Conservation (phyloP, 257 asterid species). For the Catharanthus roseus region DNA sequence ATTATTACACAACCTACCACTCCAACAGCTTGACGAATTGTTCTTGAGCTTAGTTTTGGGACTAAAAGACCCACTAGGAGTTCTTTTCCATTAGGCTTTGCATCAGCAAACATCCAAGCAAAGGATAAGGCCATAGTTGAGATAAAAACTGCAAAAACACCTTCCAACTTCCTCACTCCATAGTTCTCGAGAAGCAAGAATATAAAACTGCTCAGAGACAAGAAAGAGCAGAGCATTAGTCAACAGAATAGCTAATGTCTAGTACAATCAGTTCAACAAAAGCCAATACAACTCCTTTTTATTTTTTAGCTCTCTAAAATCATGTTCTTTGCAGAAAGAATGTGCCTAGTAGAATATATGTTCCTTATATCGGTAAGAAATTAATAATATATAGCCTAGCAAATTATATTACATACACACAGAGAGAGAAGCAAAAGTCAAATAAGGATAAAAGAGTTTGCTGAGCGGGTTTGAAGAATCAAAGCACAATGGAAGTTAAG, state of each 20-base stretch:
- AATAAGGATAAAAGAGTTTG: background rate
- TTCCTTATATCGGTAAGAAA: background rate
- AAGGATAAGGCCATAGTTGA: slow-evolving; percentile 86
- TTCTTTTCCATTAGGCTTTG: slow-evolving; percentile 71
- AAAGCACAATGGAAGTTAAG: background rate
- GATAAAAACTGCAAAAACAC: slow-evolving; percentile 89
- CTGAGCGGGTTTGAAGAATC: background rate
- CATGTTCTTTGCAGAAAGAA: background rate
- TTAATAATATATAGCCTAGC: background rate
- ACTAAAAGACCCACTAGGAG: slow-evolving; percentile 79
- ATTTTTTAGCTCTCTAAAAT: background rate
- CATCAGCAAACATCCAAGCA: slow-evolving; percentile 98
- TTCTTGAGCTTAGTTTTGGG: slow-evolving; percentile 87
- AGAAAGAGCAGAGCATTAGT: slow-evolving; percentile 18
- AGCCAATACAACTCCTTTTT: background rate
- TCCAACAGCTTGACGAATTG: slow-evolving; percentile 95
- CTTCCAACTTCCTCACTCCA: slow-evolving; percentile 99
- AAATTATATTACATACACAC: background rate
- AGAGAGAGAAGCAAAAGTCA: background rate
- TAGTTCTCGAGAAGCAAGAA: slow-evolving; percentile 96
- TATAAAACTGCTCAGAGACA: slow-evolving; percentile 58
- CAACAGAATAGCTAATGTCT: slow-evolving; percentile 17
- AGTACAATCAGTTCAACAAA: background rate
- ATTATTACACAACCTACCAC: slow-evolving; percentile 97
- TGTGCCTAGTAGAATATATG: background rate